Evolutionary conservation across 129 eudicot genomes (phyloP), one percentile per base, ranked within the genome.

Genomic region (Pulicaria dysenterica): DNA sequence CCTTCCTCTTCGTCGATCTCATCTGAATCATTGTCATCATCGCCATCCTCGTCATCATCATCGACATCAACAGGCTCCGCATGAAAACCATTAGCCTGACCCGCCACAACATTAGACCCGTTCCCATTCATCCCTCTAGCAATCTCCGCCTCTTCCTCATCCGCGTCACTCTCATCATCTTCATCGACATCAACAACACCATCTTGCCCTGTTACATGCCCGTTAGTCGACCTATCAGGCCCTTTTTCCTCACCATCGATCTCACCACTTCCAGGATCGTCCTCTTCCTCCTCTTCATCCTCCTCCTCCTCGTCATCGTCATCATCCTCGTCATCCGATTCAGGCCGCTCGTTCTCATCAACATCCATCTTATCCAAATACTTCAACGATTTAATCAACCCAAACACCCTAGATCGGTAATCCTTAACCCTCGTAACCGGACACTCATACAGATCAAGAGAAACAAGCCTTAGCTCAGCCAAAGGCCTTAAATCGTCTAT

Each of bases 241-340:
- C 79, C 75, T 17, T 77, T 82, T 4, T 85, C 91, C 64, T 85
- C 91, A 1, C 97, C 98, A 10, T 94, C 98, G 53, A 94, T 71
- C 79, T 94, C 98, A 2, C 98, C 98, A 48, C 97, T 94, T 59
- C 97, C 98, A 5, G 98, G 98, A 68, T 92, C 98, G 53, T 92
- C 98, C 66, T 85, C 87, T 16, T 85, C 91, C 57, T 82, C 97
- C 1, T 85, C 96, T 5, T 76, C 92, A 0, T 81, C 92, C 7
- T 79, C 90, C 3, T 83, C 91, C 1, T 81, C 97, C 0, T 80
- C 97, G 0, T 80, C 95, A 2, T 85, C 91, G 4, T 88, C 90
- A 0, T 87, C 97, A 7, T 92, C 98, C 77, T 93, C 98, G 0
- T 94, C 98, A 49, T 90, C 98, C 0, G 93, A 85, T 64, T 94